Percentiles rank a stretch among this genome's conserved stretches.
phyloP scores from a whole-genome alignment of 169 alveolate genomes.

The Perkinsus marinus region DNA sequence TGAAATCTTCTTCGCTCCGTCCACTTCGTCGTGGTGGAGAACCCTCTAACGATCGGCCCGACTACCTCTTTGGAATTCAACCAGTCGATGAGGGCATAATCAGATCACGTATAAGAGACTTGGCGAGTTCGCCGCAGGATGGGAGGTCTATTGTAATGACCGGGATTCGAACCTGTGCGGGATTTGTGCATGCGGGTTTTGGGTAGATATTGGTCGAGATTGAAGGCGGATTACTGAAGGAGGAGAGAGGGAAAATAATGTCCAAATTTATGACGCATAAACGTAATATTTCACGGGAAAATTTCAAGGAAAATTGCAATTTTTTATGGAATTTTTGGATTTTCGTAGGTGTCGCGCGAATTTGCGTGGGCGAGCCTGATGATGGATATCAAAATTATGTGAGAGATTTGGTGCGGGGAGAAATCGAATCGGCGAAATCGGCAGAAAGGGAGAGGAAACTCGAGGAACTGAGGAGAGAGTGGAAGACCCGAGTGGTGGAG shows the following conservation, averaged over 20 bases:
- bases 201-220: background rate
- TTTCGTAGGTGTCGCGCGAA: background rate
- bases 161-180: background rate
- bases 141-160: background rate
- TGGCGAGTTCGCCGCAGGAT: background rate
- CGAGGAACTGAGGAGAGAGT: background rate
- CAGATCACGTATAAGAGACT: background rate
- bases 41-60: background rate
- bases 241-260: background rate
- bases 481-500: background rate
- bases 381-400: background rate
- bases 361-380: background rate
- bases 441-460: background rate
- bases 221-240: background rate
- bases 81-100: background rate
- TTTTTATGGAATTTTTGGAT: background rate
- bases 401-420: background rate
- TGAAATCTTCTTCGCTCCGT: background rate
- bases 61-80: background rate
- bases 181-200: background rate
- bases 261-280: background rate
- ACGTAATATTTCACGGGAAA: background rate
- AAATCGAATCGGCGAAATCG: background rate
- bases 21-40: background rate
- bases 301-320: background rate